These are phyloP conservation scores for Osmanthus fragrans DNA, from an alignment of 257 asterid species.

Conservation along the genomic window DNA sequence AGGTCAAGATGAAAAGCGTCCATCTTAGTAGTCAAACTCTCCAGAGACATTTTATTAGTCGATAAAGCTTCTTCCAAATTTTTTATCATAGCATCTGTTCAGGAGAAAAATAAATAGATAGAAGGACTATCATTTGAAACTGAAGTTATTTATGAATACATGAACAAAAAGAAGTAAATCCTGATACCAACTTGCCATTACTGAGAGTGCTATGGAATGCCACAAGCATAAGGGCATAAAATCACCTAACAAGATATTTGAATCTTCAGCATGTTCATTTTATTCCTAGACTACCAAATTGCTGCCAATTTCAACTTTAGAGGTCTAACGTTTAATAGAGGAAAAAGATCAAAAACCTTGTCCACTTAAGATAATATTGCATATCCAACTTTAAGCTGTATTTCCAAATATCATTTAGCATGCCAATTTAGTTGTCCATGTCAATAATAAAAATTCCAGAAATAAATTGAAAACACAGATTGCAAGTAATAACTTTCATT, in stretches of 20 bases:
- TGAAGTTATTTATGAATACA: constrained; percentile 18
- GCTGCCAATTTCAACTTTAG: neutral
- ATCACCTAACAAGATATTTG: constrained; percentile 16
- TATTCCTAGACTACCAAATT: constrained; percentile 7
- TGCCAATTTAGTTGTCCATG: neutral
- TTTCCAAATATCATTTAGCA: constrained; percentile 1
- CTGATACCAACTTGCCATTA: constrained; percentile 11
- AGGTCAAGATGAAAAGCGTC: constrained; percentile 62
- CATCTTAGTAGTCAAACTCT: constrained; percentile 62
- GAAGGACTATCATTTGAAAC: constrained; percentile 20
- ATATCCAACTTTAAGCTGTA: constrained; percentile 16
- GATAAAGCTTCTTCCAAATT: constrained; percentile 61
- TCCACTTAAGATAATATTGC: constrained; percentile 12
- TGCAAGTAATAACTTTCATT: constrained; percentile 1
- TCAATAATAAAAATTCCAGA: neutral
- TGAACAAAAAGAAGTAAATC: neutral
- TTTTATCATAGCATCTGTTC: constrained; percentile 60
- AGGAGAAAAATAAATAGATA: constrained; percentile 10
- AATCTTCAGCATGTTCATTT: constrained; percentile 1
- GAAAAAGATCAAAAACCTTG: constrained; percentile 4
- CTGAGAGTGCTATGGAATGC: constrained; percentile 8
- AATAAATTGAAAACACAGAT: constrained; percentile 12
- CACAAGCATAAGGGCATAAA: constrained; percentile 11
- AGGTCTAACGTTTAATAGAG: constrained; percentile 6
- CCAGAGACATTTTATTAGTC: constrained; percentile 48